A percentile compares a stretch with the other conserved stretches of the same genome.
phyloP scores from a whole-genome alignment of 1,139 yeast species.

The Yamadazyma sp. region DNA sequence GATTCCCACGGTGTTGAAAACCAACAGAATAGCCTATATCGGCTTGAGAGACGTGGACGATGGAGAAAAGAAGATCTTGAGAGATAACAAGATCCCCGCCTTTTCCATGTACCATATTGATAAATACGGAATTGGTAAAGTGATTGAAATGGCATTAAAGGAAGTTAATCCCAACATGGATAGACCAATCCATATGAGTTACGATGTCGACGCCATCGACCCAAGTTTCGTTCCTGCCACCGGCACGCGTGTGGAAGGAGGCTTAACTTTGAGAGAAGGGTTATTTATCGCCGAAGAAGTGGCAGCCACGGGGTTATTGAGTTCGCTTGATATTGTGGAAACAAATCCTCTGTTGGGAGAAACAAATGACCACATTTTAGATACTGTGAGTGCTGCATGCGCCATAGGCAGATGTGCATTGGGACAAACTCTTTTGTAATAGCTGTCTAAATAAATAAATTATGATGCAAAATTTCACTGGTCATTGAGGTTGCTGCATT shows the following conservation, averaged over 20 bases:
- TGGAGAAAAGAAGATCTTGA: conserved; percentile 76
- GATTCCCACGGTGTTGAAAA: conserved; percentile 72
- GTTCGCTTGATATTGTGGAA: conserved; percentile 90
- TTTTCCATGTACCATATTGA: conserved; percentile 96
- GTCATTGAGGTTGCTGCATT: conserved; percentile 1
- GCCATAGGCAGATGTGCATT: conserved; percentile 92
- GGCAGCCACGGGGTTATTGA: conserved; percentile 83
- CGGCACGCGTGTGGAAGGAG: conserved; percentile 97
- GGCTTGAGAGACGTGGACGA: conserved; percentile 93
- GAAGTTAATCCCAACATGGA: conserved; percentile 73
- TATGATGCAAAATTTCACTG: too few species aligned
- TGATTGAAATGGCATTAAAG: conserved; percentile 87
- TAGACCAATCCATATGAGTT: conserved; percentile 82
- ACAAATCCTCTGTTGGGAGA: conserved; percentile 90
- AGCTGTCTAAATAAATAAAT: too few species aligned
- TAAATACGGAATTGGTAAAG: conserved; percentile 88
- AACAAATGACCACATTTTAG: conserved; percentile 70
- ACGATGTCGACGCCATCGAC: conserved; percentile 96
- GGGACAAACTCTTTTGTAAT: conserved; percentile 80
- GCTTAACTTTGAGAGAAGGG: conserved; percentile 91
- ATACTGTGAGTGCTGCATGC: conserved; percentile 87
- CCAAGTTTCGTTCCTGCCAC: conserved; percentile 95
- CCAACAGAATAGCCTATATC: conserved; percentile 81
- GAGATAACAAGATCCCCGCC: conserved; percentile 74
- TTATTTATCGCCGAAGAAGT: conserved; percentile 88